These are phyloP conservation scores for Lecanicillium sp. DNA, from an alignment of 2,329 filamentous ascomycete species.

Conservation along the genomic window DNA sequence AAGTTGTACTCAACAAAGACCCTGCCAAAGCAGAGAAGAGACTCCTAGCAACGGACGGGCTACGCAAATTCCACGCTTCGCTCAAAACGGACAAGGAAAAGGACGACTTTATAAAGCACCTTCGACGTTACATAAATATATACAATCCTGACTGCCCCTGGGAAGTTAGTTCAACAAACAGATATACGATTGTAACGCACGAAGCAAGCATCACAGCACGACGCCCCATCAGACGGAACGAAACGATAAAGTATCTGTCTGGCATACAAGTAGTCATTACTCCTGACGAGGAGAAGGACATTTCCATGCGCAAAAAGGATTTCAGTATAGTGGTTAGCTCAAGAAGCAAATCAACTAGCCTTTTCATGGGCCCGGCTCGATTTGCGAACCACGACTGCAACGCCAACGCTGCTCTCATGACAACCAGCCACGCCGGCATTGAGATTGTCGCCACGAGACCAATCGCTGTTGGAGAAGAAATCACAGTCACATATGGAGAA, in stretches of 20 bases:
- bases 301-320: slow-evolving; percentile 77
- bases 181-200: slow-evolving; percentile 84
- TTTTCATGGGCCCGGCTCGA: slow-evolving; percentile 90
- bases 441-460: slow-evolving; percentile 77
- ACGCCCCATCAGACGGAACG: slow-evolving; percentile 67
- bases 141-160: slow-evolving; percentile 92
- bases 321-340: slow-evolving; percentile 96
- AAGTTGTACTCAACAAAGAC: slow-evolving; percentile 70
- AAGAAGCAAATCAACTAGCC: slow-evolving; percentile 77
- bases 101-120: slow-evolving; percentile 76
- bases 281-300: slow-evolving; percentile 76
- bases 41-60: slow-evolving; percentile 62
- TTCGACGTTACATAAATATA: slow-evolving; percentile 85
- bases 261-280: slow-evolving; percentile 92
- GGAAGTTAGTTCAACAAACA: slow-evolving; percentile 84
- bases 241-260: slow-evolving; percentile 81
- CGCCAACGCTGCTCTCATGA: slow-evolving; percentile 82
- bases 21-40: slow-evolving; percentile 60
- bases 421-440: slow-evolving; percentile 76
- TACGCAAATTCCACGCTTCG: slow-evolving; percentile 60
- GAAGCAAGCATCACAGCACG: slow-evolving; percentile 84
- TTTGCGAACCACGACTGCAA: slow-evolving; percentile 97
- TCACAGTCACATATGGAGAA: slow-evolving; percentile 92
- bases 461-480: slow-evolving; percentile 84
- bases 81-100: slow-evolving; percentile 71